Percentiles rank a stretch among this genome's conserved stretches.
These are phyloP conservation scores for Multifurca ochricompacta DNA, from an alignment of 768 basidiomycete species.

Conservation along the genomic window DNA sequence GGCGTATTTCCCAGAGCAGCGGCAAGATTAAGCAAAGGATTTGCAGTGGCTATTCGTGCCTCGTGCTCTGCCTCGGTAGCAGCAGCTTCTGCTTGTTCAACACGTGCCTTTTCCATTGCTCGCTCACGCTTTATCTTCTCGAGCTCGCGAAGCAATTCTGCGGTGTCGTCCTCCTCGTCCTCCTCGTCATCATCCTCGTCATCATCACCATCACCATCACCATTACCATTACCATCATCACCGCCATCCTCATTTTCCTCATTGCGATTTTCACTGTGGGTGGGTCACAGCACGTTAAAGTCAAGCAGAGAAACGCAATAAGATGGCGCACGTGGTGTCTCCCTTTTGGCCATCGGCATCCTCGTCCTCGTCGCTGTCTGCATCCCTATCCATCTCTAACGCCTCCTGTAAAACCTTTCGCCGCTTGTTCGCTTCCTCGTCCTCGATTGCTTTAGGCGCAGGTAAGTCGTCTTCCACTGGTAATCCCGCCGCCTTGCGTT, in stretches of 20 bases:
- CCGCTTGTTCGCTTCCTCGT: slow-evolving; percentile 67
- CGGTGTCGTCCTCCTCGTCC: slow-evolving; percentile 85
- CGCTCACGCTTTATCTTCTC: slow-evolving; percentile 97
- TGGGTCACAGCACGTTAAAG: not conserved
- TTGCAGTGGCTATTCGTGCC: slow-evolving; percentile 75
- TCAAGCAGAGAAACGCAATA: not conserved
- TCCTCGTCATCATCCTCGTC: slow-evolving; percentile 50
- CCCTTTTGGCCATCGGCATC: slow-evolving; percentile 25
- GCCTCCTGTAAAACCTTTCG: slow-evolving; percentile 84
- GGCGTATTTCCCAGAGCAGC: slow-evolving; percentile 79
- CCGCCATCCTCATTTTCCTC: slow-evolving; percentile 30
- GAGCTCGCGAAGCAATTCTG: slow-evolving; percentile 90
- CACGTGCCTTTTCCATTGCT: slow-evolving; percentile 82
- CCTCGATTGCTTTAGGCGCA: slow-evolving; percentile 39
- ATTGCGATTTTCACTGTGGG: slow-evolving; percentile 3
- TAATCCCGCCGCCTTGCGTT: slow-evolving; percentile 81
- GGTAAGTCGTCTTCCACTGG: slow-evolving; percentile 31
- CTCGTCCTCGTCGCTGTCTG: slow-evolving; percentile 63
- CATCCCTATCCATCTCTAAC: slow-evolving; percentile 83
- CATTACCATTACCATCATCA: slow-evolving; percentile 35
- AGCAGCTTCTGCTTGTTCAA: slow-evolving; percentile 69
- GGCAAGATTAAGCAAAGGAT: slow-evolving; percentile 86
- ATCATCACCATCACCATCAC: slow-evolving; percentile 34
- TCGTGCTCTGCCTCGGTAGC: slow-evolving; percentile 57
- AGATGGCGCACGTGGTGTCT: not conserved